These are phyloP conservation scores for Platanthera guangdongensis DNA, from an alignment of 106 monocot species.

Conservation along the genomic window DNA sequence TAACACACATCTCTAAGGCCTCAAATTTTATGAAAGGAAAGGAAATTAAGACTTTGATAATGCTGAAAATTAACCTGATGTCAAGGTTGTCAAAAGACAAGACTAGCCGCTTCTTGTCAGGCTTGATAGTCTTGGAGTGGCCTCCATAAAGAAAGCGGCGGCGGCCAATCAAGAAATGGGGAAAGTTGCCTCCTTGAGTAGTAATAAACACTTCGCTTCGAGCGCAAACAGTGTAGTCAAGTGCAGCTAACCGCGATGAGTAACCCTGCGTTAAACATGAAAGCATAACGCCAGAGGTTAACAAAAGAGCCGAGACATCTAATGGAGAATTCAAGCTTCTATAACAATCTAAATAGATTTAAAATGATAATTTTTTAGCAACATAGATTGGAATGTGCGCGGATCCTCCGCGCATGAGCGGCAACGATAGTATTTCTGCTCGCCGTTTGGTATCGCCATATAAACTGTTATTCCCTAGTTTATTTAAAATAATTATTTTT, in stretches of 20 bases:
- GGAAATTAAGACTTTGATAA: background rate
- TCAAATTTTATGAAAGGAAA: background rate
- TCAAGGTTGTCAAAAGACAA: slow-evolving; percentile 66
- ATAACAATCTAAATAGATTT: background rate
- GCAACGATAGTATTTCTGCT: too few species aligned
- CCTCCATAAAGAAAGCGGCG: slow-evolving; percentile 76
- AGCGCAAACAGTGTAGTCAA: slow-evolving; percentile 89
- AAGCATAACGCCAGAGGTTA: background rate
- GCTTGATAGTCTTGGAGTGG: slow-evolving; percentile 85
- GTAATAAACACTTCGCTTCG: slow-evolving; percentile 90
- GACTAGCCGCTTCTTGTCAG: slow-evolving; percentile 80
- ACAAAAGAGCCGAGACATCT: too few species aligned
- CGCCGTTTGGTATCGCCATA: too few species aligned
- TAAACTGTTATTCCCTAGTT: too few species aligned
- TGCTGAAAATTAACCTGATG: slow-evolving; percentile 39
- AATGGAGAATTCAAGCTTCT: background rate
- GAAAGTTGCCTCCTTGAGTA: slow-evolving; percentile 97
- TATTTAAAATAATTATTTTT: too few species aligned
- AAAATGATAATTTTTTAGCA: too few species aligned
- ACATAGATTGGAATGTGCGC: background rate
- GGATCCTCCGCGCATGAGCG: too few species aligned
- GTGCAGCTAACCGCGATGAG: slow-evolving; percentile 86
- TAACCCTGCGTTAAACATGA: slow-evolving; percentile 42
- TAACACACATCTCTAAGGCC: background rate
- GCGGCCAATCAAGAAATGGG: slow-evolving; percentile 91